phyloP scores from a whole-genome alignment of 805 yeast genomes.

The Pichia membranifaciens region DNA sequence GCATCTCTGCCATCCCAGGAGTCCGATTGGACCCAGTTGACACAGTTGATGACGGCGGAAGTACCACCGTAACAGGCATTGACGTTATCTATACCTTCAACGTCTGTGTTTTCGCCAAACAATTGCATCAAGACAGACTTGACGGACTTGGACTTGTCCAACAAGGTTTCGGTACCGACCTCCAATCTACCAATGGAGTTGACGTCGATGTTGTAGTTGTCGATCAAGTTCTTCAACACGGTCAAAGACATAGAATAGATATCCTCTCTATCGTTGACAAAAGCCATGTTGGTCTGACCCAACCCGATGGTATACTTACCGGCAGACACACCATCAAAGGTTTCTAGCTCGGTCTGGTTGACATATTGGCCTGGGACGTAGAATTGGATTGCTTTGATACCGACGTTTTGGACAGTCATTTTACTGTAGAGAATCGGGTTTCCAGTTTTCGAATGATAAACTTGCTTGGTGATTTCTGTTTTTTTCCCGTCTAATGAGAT shows the following conservation, averaged over 20 bases:
- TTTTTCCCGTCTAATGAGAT: too few species aligned
- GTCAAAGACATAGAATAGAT: conserved; percentile 92
- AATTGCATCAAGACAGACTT: conserved; percentile 94
- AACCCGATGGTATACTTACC: conserved; percentile 98
- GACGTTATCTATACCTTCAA: conserved; percentile 93
- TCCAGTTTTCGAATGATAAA: too few species aligned
- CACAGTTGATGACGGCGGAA: conserved; percentile 83
- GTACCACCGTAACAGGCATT: conserved; percentile 99
- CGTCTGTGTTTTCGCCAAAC: conserved; percentile 79
- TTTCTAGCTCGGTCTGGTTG: conserved; percentile 82
- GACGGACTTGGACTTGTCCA: conserved; percentile 95
- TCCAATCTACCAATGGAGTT: conserved; percentile 85
- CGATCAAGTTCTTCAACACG: conserved; percentile 69
- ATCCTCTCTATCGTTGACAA: conserved; percentile 96
- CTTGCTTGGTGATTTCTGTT: too few species aligned
- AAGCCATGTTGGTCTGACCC: conserved; percentile 98
- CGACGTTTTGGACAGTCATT: conserved; percentile 62
- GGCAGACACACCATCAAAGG: conserved; percentile 74
- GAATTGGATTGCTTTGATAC: conserved; percentile 93
- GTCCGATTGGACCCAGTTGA: conserved; percentile 94
- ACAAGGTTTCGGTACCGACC: conserved; percentile 95
- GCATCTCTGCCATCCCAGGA: conserved; percentile 99
- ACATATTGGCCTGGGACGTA: conserved; percentile 84
- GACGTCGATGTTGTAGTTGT: conserved; percentile 79
- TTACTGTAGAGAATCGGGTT: too few species aligned